Percentiles rank a stretch among this genome's conserved stretches.
These are phyloP conservation scores for Blastomyces percursus DNA, from an alignment of 2,329 filamentous ascomycete genomes.

Conservation along the genomic window DNA sequence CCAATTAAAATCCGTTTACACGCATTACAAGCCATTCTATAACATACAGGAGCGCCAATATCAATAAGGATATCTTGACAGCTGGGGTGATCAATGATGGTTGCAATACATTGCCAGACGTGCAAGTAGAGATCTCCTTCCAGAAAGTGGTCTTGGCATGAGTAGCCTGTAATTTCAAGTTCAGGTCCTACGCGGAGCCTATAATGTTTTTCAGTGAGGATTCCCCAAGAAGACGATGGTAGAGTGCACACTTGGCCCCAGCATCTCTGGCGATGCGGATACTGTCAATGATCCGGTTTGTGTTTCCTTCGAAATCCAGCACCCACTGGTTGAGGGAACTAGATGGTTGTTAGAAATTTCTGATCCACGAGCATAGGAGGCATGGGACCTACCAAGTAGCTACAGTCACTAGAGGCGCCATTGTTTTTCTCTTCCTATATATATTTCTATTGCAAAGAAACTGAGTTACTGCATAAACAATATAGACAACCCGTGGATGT, in stretches of 20 bases:
- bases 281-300: slow-evolving; percentile 50
- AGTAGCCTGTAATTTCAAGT: slow-evolving; percentile 17
- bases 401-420: slow-evolving; percentile 8
- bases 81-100: slow-evolving; percentile 3
- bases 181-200: slow-evolving; percentile 45
- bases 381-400: slow-evolving; percentile 6
- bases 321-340: slow-evolving; percentile 21
- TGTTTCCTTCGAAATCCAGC: slow-evolving; percentile 53
- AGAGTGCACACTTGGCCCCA: slow-evolving; percentile 35
- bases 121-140: slow-evolving; percentile 42
- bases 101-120: slow-evolving; percentile 41
- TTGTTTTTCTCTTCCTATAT: not conserved
- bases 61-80: slow-evolving; percentile 33
- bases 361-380: not conserved
- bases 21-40: not conserved
- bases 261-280: slow-evolving; percentile 48
- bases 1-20: not conserved
- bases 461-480: not conserved
- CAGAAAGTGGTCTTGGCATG: slow-evolving; percentile 14
- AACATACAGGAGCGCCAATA: slow-evolving; percentile 29
- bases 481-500: too few species aligned
- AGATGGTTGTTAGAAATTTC: slow-evolving; percentile 1
- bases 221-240: not conserved
- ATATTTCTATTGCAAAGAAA: not conserved
- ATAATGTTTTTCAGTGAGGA: not conserved